Evolutionary conservation across 2,329 filamentous ascomycete species (phyloP).

Genomic region (Herpotrichia juniperi): DNA sequence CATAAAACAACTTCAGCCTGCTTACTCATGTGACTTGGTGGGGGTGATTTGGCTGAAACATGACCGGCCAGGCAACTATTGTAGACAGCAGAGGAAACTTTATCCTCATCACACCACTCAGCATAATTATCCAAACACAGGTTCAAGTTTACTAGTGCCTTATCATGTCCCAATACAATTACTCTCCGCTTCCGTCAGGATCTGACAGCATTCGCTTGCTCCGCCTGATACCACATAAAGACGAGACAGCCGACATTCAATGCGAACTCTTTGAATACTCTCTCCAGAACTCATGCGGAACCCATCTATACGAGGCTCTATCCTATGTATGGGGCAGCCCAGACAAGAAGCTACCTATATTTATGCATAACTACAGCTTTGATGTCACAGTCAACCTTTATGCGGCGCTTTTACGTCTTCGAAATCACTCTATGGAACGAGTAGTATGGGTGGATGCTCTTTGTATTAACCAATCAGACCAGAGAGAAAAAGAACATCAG

Average conservation of each 20-base stretch:
- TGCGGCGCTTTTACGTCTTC: slow-evolving; percentile 10
- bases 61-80: too few relatives aligned
- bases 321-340: slow-evolving; percentile 14
- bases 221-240: not conserved
- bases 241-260: not conserved
- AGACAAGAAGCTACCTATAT: slow-evolving; percentile 6
- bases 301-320: slow-evolving; percentile 10
- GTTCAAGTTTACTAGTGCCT: too few relatives aligned
- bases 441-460: slow-evolving; percentile 17
- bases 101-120: too few relatives aligned
- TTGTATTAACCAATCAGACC: slow-evolving; percentile 17
- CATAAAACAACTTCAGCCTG: too few relatives aligned
- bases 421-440: slow-evolving; percentile 6
- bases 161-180: too few relatives aligned
- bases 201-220: not conserved
- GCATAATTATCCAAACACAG: too few relatives aligned
- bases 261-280: slow-evolving; percentile 7
- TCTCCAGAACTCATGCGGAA: not conserved
- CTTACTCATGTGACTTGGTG: too few relatives aligned
- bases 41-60: too few relatives aligned
- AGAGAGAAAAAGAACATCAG: slow-evolving; percentile 7
- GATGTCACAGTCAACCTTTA: slow-evolving; percentile 6
- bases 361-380: not conserved
- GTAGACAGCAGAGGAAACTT: too few relatives aligned
- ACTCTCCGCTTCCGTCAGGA: too few relatives aligned